Evolutionary conservation across 805 yeast species (phyloP), one percentile per base, ranked within the genome.

Genomic region (Candida ipomoeae): DNA sequence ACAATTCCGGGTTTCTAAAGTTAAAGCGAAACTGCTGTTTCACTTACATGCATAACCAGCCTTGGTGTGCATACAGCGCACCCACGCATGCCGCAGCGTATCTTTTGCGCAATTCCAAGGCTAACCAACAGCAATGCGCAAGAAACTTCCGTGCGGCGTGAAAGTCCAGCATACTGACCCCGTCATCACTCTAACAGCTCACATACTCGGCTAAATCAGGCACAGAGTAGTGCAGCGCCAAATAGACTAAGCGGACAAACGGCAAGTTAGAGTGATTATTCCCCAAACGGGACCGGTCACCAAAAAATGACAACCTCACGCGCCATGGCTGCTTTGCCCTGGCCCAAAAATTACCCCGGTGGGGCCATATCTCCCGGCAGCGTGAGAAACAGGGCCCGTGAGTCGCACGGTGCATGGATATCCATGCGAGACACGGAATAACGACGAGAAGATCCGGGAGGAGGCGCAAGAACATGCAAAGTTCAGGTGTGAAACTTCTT

Each of bases 141-240:
- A 34, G 38, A 20, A 17, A 33, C 45, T 32, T 32, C 38, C 23
- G 38, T 42, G 45, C 45, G 23, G 45, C 38, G 38, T 20, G 20
- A 8, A 21, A 23, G 13, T 20, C 34, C 31, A n/a, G 38, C 38
- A 20, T 2, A 11, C 18, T 6, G 15, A 3, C 20, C 20, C 45
- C 38, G 31, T 42, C 45, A 33, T 33, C 45, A 8, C 26, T 8
- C 31, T 14, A 42, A 32, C 45, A 6, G 13, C 38, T 20, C 31
- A 20, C 21, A 21, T 39, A 39, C 44, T 41, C 44, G 44, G 44
- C 44, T 41, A 41, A 41, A 41, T 31, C 35, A 41, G 44, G 31
- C 44, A 41, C 44, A 31, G 6, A 21, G n/a, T 41, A 11, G 35
- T 41, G 44, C 36, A 17, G 35, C 15, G 23, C 23, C n/a, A 11